These are phyloP conservation scores for Cucurbita maxima DNA, from an alignment of 306 rosid genomes.

Conservation along the genomic window DNA sequence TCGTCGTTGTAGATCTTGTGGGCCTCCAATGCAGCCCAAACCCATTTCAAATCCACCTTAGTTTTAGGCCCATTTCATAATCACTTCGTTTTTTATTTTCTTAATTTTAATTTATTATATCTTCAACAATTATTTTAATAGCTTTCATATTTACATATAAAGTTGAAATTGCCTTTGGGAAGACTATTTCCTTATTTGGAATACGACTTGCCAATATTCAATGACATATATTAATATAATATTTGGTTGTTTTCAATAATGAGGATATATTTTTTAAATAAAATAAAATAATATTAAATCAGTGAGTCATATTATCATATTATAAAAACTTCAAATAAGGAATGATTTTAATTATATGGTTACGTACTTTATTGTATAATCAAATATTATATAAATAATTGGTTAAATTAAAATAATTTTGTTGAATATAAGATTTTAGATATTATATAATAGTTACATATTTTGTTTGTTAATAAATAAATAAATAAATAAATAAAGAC, in stretches of 20 bases:
- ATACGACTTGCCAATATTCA: not conserved
- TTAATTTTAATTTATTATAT: no score
- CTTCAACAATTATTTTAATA: no score
- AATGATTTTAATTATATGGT: no score
- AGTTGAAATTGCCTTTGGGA: not conserved
- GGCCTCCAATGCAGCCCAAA: no score
- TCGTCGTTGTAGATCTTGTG: no score
- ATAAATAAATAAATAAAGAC: not conserved
- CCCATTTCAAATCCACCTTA: no score
- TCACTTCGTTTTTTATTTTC: no score
- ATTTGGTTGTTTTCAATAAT: not conserved
- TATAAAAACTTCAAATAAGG: not conserved
- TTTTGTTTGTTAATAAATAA: not conserved
- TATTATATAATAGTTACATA: not conserved
- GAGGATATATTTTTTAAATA: not conserved
- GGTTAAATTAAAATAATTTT: no score
- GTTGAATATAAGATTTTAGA: not conserved
- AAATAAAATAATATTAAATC: not conserved
- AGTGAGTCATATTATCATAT: not conserved
- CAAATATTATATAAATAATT: no score
- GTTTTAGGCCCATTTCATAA: no score
- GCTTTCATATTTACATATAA: no score
- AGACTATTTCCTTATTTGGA: not conserved
- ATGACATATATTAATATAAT: not conserved
- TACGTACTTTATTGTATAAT: no score